Conservation (phyloP, 2,329 filamentous ascomycete genomes). For the Diaporthe sp. region DNA sequence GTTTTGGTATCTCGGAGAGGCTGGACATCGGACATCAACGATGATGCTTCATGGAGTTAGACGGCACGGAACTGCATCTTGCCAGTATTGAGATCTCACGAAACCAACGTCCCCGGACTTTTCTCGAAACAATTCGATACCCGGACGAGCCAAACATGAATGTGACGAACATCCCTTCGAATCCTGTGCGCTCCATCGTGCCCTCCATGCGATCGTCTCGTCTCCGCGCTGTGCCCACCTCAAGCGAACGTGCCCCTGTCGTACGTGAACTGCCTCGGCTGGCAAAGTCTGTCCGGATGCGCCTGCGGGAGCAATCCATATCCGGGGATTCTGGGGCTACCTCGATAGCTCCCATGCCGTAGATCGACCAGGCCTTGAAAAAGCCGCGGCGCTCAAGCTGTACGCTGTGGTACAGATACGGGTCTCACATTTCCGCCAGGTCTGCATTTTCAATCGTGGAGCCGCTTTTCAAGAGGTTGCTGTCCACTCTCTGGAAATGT, state of each 20-base stretch:
- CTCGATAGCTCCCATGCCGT: conserved; percentile 70
- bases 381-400: conserved; percentile 71
- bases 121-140: conserved; percentile 35
- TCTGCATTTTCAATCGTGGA: neutral
- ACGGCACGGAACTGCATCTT: conserved; percentile 43
- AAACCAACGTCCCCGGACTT: conserved; percentile 40
- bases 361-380: conserved; percentile 72
- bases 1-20: conserved; percentile 41
- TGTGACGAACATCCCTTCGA: conserved; percentile 34
- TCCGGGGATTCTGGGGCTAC: conserved; percentile 70
- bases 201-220: neutral
- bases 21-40: conserved; percentile 41
- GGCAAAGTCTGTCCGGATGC: conserved; percentile 69
- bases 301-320: conserved; percentile 55
- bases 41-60: conserved; percentile 43
- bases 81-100: conserved; percentile 42
- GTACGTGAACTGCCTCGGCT: conserved; percentile 57
- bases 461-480: no score
- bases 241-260: neutral
- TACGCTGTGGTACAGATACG: conserved; percentile 76
- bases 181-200: neutral
- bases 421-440: conserved; percentile 64
- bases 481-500: neutral
- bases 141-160: conserved; percentile 24
- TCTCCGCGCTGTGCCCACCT: neutral